Evolutionary conservation across 768 basidiomycete species (phyloP).

Genomic region (Leccinum uliginosum): DNA sequence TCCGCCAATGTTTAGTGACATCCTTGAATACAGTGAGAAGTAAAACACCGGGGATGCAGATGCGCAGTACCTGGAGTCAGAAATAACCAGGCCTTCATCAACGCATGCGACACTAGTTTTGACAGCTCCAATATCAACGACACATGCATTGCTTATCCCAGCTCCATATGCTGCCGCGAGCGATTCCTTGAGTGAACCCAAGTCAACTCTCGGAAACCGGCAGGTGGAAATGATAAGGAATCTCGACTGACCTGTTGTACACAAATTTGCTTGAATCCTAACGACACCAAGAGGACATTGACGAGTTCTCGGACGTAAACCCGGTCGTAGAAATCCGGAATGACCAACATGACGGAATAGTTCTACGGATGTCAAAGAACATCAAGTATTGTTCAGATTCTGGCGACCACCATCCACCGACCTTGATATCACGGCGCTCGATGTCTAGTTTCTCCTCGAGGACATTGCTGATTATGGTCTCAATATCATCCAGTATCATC

Average conservation of each 20-base stretch:
- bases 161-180: conserved; percentile 93
- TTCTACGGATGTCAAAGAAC: conserved; percentile 44
- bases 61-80: conserved; percentile 72
- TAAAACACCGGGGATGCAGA: background rate
- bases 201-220: background rate
- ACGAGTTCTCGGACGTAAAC: conserved; percentile 76
- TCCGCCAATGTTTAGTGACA: conserved; percentile 83
- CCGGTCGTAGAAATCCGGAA: conserved; percentile 90
- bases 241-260: conserved; percentile 68
- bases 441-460: conserved; percentile 63
- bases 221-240: background rate
- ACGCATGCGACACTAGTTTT: conserved; percentile 87
- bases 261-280: conserved; percentile 93
- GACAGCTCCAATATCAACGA: conserved; percentile 89
- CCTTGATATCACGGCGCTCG: conserved; percentile 52
- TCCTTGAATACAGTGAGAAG: conserved; percentile 37
- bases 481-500: conserved; percentile 72
- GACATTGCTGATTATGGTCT: conserved; percentile 57
- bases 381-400: background rate
- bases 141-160: conserved; percentile 91
- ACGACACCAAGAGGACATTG: conserved; percentile 63
- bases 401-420: conserved; percentile 27
- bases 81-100: conserved; percentile 85
- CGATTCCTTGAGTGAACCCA: conserved; percentile 59
- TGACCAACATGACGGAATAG: conserved; percentile 81